Evolutionary conservation across 2,329 filamentous ascomycete species (phyloP).

Genomic region (Venturia asperata): DNA sequence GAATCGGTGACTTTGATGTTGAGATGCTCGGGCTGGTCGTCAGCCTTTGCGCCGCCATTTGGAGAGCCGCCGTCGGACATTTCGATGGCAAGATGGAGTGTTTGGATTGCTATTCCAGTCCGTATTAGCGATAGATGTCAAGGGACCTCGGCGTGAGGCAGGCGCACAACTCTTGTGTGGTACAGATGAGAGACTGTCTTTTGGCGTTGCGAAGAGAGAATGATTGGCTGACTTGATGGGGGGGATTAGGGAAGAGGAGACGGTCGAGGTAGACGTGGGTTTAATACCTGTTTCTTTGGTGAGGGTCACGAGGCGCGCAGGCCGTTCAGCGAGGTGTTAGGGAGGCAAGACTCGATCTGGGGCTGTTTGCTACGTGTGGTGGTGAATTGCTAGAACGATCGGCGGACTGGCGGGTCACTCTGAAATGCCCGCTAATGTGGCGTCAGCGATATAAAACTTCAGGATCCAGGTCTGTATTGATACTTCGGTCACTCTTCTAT

Average conservation of each 20-base stretch:
- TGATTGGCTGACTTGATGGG: neutral
- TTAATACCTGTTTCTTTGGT: constrained; percentile 1
- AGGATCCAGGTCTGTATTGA: too few relatives aligned
- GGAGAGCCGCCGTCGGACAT: constrained; percentile 43
- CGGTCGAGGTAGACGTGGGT: constrained; percentile 19
- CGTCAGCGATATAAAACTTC: too few relatives aligned
- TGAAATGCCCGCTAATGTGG: neutral
- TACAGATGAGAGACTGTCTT: neutral
- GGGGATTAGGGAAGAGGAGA: constrained; percentile 18
- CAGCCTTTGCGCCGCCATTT: constrained; percentile 26
- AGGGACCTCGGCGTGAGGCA: neutral
- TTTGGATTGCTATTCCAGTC: neutral
- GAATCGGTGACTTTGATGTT: constrained; percentile 99
- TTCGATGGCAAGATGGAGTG: neutral
- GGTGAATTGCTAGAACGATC: constrained; percentile 2
- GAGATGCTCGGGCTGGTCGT: constrained; percentile 65
- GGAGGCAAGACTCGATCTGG: neutral
- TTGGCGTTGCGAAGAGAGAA: neutral
- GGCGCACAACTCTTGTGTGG: neutral
- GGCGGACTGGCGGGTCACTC: constrained; percentile 7
- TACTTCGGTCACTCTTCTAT: too few relatives aligned
- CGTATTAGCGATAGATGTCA: neutral
- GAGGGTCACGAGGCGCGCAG: constrained; percentile 3
- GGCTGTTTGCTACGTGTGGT: neutral
- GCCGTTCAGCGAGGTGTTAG: neutral